phyloP scores from a whole-genome alignment of 495 filamentous ascomycete species.

The Pseudevernia furfuracea region DNA sequence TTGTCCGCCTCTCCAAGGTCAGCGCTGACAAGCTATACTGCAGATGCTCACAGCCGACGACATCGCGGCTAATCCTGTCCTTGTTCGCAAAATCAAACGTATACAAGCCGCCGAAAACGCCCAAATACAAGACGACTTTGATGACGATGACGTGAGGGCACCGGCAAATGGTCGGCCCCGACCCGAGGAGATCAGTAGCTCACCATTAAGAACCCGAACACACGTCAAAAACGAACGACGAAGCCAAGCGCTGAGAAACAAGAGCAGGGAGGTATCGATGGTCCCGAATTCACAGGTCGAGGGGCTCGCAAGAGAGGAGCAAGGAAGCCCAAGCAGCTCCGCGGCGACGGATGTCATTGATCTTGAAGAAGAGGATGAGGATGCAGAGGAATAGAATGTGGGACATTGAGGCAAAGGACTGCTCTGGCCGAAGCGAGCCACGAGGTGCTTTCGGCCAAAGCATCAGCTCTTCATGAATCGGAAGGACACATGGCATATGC shows the following conservation, averaged over 20 bases:
- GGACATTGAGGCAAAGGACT: background rate
- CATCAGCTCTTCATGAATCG: background rate
- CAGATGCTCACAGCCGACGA: conserved; percentile 35
- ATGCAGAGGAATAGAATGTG: conserved; percentile 3
- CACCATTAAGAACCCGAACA: conserved; percentile 12
- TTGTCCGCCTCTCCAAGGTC: background rate
- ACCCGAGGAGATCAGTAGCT: conserved; percentile 20
- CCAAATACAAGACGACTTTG: conserved; percentile 35
- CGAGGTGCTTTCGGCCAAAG: background rate
- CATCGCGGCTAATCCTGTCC: conserved; percentile 37
- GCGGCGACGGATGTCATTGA: background rate
- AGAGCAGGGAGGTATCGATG: conserved; percentile 13
- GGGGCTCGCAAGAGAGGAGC: background rate
- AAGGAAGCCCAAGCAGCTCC: background rate
- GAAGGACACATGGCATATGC: background rate
- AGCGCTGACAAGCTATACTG: background rate
- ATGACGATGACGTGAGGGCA: conserved; percentile 18
- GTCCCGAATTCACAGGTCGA: conserved; percentile 16
- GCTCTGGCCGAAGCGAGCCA: background rate
- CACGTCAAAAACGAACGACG: conserved; percentile 12
- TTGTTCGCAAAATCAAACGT: conserved; percentile 37
- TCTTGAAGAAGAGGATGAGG: conserved; percentile 10
- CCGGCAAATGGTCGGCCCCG: background rate
- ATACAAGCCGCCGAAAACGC: conserved; percentile 19
- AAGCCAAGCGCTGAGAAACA: conserved; percentile 12